phyloP scores from a whole-genome alignment of 805 yeast species.

The Kluyveromyces siamensis region DNA sequence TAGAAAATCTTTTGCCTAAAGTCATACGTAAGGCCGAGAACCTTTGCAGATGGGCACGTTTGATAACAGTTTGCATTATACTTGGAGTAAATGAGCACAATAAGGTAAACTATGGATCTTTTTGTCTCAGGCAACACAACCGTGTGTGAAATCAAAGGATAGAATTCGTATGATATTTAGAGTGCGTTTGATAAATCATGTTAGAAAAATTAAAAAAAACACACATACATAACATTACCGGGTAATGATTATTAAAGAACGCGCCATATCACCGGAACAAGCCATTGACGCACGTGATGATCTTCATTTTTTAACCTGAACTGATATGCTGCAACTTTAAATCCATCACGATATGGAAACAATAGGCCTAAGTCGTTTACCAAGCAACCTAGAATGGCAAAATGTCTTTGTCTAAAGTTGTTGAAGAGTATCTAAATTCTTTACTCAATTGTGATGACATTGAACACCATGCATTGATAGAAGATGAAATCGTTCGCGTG shows the following conservation, averaged over 20 bases:
- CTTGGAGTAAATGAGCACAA: neutral
- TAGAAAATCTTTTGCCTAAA: neutral
- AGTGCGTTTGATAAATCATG: too few relatives aligned
- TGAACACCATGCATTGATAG: neutral
- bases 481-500: neutral
- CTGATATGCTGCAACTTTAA: too few relatives aligned
- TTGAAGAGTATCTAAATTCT: neutral
- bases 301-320: too few relatives aligned
- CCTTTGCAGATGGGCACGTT: neutral
- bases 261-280: too few relatives aligned
- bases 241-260: too few relatives aligned
- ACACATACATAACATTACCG: too few relatives aligned
- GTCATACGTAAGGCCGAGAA: neutral
- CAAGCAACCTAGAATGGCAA: neutral
- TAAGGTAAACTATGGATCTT: neutral
- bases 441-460: neutral
- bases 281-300: too few relatives aligned
- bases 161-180: neutral
- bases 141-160: neutral
- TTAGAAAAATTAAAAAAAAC: too few relatives aligned
- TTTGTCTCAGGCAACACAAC: neutral
- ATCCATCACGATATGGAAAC: too few relatives aligned
- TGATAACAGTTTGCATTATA: neutral
- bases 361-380: too few relatives aligned
- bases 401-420: neutral